Evolutionary conservation across 495 filamentous ascomycete genomes (phyloP).

Genomic region (Penicillium cosmopolitanum): DNA sequence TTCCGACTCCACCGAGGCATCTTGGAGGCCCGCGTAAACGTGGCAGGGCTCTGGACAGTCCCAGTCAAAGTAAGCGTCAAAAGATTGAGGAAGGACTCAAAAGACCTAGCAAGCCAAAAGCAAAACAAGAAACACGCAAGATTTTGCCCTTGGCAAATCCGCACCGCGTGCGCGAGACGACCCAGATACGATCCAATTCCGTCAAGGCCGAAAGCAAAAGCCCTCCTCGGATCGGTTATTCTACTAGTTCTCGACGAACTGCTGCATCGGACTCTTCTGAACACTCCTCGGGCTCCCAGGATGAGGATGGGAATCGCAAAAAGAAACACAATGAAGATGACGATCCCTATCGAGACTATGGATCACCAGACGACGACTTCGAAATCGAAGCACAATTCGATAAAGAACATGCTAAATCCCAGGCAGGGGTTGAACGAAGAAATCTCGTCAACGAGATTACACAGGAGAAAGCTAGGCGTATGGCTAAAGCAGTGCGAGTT

Average conservation of each 20-base stretch:
- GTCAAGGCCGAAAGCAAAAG: not conserved
- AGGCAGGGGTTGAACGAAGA: constrained; percentile 21
- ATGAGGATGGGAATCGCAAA: not conserved
- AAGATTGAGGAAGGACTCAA: not conserved
- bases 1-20: too few relatives aligned
- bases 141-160: too few relatives aligned
- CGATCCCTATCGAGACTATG: not conserved
- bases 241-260: not conserved
- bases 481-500: constrained; percentile 30
- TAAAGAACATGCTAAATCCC: not conserved
- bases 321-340: not conserved
- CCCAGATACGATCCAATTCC: too few relatives aligned
- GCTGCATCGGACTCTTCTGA: not conserved
- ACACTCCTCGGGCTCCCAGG: not conserved
- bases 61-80: not conserved
- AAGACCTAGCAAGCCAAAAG: not conserved
- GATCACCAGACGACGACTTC: constrained; percentile 2
- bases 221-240: not conserved
- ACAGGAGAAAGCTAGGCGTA: constrained; percentile 33
- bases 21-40: not conserved
- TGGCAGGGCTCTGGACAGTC: not conserved
- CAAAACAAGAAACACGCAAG: too few relatives aligned
- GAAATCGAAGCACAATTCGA: constrained; percentile 1
- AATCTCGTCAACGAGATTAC: constrained; percentile 34
- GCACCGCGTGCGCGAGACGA: too few relatives aligned